Percentiles rank a stretch among this genome's conserved stretches.
Evolutionary conservation across 1,139 yeast species (phyloP).

Genomic region (Candida sp.): DNA sequence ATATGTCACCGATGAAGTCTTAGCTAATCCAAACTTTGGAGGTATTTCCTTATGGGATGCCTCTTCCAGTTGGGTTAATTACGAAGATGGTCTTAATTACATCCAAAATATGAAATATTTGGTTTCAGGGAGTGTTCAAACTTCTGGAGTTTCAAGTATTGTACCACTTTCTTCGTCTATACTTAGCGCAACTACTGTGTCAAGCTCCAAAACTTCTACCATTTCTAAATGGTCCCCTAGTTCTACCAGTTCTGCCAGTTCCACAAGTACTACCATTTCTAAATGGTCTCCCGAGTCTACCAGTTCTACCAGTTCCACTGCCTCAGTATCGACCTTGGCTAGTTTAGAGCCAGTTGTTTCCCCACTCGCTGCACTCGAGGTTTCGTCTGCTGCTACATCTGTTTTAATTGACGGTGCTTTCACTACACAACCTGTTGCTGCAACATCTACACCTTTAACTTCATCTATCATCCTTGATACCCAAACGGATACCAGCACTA

Average conservation of each 20-base stretch:
- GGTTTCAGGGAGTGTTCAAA: slow-evolving; percentile 8
- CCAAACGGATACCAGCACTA: not conserved
- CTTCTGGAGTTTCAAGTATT: not conserved
- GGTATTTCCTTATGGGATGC: slow-evolving; percentile 95
- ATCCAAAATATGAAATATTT: slow-evolving; percentile 37
- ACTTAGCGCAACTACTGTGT: slow-evolving; percentile 3
- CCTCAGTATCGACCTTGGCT: not conserved
- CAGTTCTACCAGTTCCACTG: slow-evolving; percentile 2
- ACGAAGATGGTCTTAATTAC: slow-evolving; percentile 40
- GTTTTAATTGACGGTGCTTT: not conserved
- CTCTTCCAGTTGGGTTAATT: slow-evolving; percentile 66
- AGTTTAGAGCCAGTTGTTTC: not conserved
- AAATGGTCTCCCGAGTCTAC: slow-evolving; percentile 2
- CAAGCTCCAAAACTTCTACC: slow-evolving; percentile 5
- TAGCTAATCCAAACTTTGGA: slow-evolving; percentile 54
- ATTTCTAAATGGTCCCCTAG: slow-evolving; percentile 6
- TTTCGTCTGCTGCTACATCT: not conserved
- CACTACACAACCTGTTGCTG: not conserved
- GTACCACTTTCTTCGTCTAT: slow-evolving; percentile 8
- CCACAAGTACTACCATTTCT: slow-evolving; percentile 3
- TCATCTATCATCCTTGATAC: not conserved
- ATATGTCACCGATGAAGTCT: slow-evolving; percentile 28
- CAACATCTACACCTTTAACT: not conserved
- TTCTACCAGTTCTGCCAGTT: slow-evolving; percentile 6
- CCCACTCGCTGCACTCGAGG: not conserved